Evolutionary conservation across 2,329 filamentous ascomycete genomes (phyloP), one percentile per base, ranked within the genome.

Genomic region (Lachnellula cervina): DNA sequence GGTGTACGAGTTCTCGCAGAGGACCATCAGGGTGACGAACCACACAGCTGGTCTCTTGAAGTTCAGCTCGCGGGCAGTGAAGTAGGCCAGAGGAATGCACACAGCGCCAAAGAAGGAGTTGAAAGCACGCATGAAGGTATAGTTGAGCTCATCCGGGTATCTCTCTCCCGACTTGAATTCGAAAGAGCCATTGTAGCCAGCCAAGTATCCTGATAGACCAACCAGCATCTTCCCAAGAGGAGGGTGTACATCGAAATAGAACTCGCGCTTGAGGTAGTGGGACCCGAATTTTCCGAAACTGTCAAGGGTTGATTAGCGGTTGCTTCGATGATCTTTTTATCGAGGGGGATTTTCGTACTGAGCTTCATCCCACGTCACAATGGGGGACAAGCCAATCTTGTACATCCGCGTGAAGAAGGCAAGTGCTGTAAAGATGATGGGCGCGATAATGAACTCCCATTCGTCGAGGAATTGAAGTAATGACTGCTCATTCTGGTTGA

Each of bases 1-100:
- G 49, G 94, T 96, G 77, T 97, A 99, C 51, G 94, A 97, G 79
- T 99, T 99, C 74, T 99, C 94, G 78, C 91, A 99, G 43, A 99
- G 84, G 45, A 99, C 92, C 90, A 97, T 97, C 66, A 97, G 78
- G 19, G 92, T 94, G 56, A 97, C 86, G 55, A 99, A 80, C 94
- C 94, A 99, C 64, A 97, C 90, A 49, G 92, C 88, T 43, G 90
- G 87, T 63, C 88, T 85, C 70, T 84, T 86, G 70, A 97, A 87
- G 70, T 91, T 89, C 67, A 99, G 78, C 74, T 97, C 92, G 68
- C 87, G 89, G 35, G 93, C 93, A 38, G 94, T 99, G 73, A 83
- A 97, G 78, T 97, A 99, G 55, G 94, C 93, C 73, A 99, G 76
- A 17, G 94, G 94, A 47, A 99, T 86, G 70, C 90, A 97, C 58